Evolutionary conservation across 2,329 filamentous ascomycete genomes (phyloP).

Genomic region (Talaromyces piceae): DNA sequence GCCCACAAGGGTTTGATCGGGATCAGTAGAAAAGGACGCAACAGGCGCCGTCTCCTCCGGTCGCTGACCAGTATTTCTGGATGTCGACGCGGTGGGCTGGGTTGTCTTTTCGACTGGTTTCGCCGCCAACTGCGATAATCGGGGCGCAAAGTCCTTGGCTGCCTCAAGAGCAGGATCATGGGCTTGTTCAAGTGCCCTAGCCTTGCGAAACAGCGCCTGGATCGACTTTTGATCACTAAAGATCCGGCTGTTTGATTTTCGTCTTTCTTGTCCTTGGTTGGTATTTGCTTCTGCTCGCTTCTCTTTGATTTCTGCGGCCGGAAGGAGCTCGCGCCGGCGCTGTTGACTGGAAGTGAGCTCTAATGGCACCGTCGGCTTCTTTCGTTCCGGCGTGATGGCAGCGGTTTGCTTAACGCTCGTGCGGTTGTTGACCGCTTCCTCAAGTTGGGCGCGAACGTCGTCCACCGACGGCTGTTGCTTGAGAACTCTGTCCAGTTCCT

Average conservation of each 20-base stretch:
- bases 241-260: not conserved
- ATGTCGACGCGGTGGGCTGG: constrained; percentile 1
- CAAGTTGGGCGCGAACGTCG: constrained; percentile 16
- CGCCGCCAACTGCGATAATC: constrained; percentile 3
- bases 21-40: constrained; percentile 5
- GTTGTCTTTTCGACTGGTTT: constrained; percentile 4
- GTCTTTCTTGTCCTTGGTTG: constrained; percentile 9
- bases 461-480: constrained; percentile 36
- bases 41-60: constrained; percentile 12
- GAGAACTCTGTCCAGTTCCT: constrained; percentile 41
- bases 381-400: not conserved
- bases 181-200: not conserved
- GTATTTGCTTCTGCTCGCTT: constrained; percentile 14
- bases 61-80: not conserved
- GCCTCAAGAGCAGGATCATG: not conserved
- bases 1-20: constrained; percentile 9
- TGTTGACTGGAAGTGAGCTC: constrained; percentile 6
- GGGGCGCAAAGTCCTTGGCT: constrained; percentile 1
- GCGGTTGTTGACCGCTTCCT: constrained; percentile 14
- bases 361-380: not conserved
- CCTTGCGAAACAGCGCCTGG: not conserved
- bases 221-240: not conserved
- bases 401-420: not conserved
- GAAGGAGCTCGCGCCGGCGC: constrained; percentile 6
- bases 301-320: constrained; percentile 9